phyloP scores from a whole-genome alignment of 2,329 filamentous ascomycete genomes.

The Trichoderma koningiopsis region DNA sequence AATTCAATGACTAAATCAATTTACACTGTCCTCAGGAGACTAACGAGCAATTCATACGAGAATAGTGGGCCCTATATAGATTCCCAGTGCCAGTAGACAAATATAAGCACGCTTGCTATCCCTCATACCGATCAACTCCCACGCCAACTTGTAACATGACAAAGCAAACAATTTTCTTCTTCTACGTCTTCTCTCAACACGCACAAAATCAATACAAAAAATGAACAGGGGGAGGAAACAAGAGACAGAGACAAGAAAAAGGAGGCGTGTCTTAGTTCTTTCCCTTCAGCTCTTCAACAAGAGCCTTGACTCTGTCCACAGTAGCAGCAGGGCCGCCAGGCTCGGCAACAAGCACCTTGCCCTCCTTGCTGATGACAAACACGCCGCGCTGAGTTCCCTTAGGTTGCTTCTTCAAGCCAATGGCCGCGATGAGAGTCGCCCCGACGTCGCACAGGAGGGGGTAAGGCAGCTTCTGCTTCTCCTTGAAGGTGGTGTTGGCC shows the following conservation, averaged over 20 bases:
- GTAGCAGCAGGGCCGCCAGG: conserved; percentile 77
- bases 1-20: background rate
- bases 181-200: background rate
- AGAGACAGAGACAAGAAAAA: background rate
- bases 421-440: conserved; percentile 74
- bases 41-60: conserved; percentile 21
- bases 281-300: conserved; percentile 56
- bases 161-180: conserved; percentile 7
- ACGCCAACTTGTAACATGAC: conserved; percentile 15
- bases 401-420: conserved; percentile 85
- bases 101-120: conserved; percentile 27
- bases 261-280: conserved; percentile 20
- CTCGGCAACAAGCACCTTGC: conserved; percentile 76
- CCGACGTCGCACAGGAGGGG: conserved; percentile 81
- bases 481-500: conserved; percentile 89
- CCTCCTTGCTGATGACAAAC: conserved; percentile 80
- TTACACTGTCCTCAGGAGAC: conserved; percentile 19
- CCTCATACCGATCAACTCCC: conserved; percentile 25
- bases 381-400: conserved; percentile 84
- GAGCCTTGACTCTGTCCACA: conserved; percentile 71
- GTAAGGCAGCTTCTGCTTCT: conserved; percentile 88
- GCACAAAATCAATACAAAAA: background rate
- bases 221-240: background rate
- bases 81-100: conserved; percentile 23
- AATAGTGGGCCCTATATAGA: conserved; percentile 21